Evolutionary conservation across 495 filamentous ascomycete genomes (phyloP).

Genomic region (Aspergillus funiculosus): DNA sequence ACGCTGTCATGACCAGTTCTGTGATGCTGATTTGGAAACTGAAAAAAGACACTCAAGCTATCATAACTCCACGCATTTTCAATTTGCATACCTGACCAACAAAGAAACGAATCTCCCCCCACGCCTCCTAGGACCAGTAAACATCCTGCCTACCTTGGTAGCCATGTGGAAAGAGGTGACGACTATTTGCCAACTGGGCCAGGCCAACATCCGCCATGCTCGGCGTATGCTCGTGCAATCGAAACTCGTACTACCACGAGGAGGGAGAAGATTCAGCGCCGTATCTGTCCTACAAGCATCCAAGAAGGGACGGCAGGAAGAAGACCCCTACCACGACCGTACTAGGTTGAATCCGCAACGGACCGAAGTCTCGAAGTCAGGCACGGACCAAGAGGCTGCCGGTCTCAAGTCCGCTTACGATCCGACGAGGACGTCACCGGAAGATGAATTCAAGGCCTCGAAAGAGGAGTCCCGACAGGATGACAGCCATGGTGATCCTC

Average conservation of each 20-base stretch:
- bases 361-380: slow-evolving; percentile 54
- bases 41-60: no score
- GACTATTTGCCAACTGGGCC: not conserved
- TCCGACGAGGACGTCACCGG: slow-evolving; percentile 52
- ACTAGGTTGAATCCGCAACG: slow-evolving; percentile 48
- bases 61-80: not conserved
- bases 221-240: not conserved
- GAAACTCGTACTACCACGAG: no score
- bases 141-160: no score
- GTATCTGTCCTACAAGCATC: not conserved
- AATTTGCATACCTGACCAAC: not conserved
- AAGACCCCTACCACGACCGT: slow-evolving; percentile 48
- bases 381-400: slow-evolving; percentile 51
- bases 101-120: not conserved
- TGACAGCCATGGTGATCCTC: slow-evolving; percentile 38
- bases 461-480: slow-evolving; percentile 28
- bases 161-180: slow-evolving; percentile 5
- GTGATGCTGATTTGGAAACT: no score
- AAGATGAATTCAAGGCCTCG: slow-evolving; percentile 43
- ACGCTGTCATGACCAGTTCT: no score
- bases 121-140: no score
- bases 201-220: not conserved
- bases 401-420: slow-evolving; percentile 50
- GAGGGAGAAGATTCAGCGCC: slow-evolving; percentile 9
- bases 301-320: slow-evolving; percentile 21